Percentiles rank a stretch among this genome's conserved stretches.
phyloP scores from a whole-genome alignment of 1,139 yeast species.

The Sugiyamaella grinbergsii region DNA sequence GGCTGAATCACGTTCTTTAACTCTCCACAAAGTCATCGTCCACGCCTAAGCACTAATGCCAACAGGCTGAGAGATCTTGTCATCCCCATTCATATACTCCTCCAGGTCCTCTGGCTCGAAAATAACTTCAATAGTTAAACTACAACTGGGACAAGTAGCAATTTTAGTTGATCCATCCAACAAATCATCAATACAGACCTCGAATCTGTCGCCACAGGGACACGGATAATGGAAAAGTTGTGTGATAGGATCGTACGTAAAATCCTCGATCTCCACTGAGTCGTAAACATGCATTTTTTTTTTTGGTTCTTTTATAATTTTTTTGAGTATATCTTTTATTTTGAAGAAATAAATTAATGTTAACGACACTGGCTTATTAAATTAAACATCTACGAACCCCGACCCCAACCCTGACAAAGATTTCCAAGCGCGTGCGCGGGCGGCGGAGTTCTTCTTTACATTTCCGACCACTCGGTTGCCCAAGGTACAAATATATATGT shows the following conservation, averaged over 20 bases:
- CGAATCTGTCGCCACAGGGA: conserved; percentile 97
- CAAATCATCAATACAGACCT: conserved; percentile 81
- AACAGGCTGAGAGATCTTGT: conserved; percentile 1
- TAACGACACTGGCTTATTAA: too few species aligned
- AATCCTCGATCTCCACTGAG: conserved; percentile 95
- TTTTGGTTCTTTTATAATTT: not conserved
- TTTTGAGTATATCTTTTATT: not conserved
- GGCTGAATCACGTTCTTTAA: too few species aligned
- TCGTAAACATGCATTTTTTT: conserved; percentile 65
- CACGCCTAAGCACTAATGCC: not conserved
- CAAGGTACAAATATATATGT: not conserved
- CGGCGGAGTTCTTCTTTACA: too few species aligned
- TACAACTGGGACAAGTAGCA: conserved; percentile 96
- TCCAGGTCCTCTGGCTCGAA: conserved; percentile 54
- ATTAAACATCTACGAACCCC: too few species aligned
- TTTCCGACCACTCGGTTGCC: too few species aligned
- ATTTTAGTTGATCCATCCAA: conserved; percentile 84
- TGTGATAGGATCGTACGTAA: conserved; percentile 79
- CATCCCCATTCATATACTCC: conserved; percentile 23
- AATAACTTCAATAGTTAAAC: conserved; percentile 87
- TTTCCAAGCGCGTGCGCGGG: not conserved
- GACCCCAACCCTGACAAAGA: not conserved
- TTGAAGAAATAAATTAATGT: not conserved
- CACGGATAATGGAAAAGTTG: conserved; percentile 92
- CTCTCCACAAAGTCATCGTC: too few species aligned